Evolutionary conservation across 2,329 filamentous ascomycete genomes (phyloP).

Genomic region (Nakataea oryzae): DNA sequence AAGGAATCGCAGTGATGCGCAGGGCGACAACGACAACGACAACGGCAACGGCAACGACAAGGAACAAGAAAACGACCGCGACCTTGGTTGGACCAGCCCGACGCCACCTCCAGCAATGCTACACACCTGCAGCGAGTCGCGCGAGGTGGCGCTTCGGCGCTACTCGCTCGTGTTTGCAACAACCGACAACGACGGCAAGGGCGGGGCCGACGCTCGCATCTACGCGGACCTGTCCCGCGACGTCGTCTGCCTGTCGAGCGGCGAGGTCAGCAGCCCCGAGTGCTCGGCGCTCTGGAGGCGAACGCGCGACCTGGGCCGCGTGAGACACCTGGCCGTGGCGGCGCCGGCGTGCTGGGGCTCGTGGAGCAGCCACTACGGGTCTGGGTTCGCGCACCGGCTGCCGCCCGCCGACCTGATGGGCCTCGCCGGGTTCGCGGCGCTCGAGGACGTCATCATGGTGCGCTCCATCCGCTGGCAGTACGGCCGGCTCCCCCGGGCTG

Average conservation of each 20-base stretch:
- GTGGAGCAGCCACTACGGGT: slow-evolving; percentile 5
- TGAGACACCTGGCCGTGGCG: slow-evolving; percentile 4
- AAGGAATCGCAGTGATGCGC: background rate
- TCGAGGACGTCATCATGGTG: slow-evolving; percentile 4
- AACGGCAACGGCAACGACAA: background rate
- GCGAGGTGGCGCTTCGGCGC: slow-evolving; percentile 2
- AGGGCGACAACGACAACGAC: too few species aligned
- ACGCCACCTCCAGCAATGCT: slow-evolving; percentile 3
- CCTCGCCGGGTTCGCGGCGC: background rate
- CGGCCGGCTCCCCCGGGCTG: slow-evolving; percentile 1
- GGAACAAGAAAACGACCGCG: background rate
- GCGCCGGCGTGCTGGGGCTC: slow-evolving; percentile 1
- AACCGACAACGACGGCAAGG: background rate
- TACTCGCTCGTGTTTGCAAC: slow-evolving; percentile 2
- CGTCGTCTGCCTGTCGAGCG: slow-evolving; percentile 2
- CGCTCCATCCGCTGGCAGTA: slow-evolving; percentile 2
- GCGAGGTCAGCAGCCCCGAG: background rate
- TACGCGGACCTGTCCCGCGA: slow-evolving; percentile 3
- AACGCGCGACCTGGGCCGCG: background rate
- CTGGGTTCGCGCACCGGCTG: slow-evolving; percentile 1
- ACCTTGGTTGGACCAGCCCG: slow-evolving; percentile 1
- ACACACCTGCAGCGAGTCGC: slow-evolving; percentile 3
- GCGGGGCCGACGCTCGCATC: background rate
- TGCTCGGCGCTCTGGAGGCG: slow-evolving; percentile 1
- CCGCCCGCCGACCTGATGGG: slow-evolving; percentile 3